Evolutionary conservation across 2,329 filamentous ascomycete species (phyloP), one percentile per base, ranked within the genome.

Genomic region (Emydomyces testavorans): DNA sequence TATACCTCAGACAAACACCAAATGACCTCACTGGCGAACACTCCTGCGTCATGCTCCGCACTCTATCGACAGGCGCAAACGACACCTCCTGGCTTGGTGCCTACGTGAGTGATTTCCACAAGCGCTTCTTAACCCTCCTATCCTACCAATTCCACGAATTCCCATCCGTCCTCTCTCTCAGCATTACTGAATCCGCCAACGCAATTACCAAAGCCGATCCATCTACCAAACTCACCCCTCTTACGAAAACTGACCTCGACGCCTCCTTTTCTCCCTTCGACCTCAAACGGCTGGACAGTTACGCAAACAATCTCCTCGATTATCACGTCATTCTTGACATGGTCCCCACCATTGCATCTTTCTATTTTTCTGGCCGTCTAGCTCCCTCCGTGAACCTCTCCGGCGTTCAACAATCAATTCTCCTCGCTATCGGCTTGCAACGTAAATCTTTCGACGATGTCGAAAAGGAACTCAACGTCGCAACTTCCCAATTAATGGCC

Each of bases 11-110:
- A 28, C 92, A 98, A 70, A 98, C 93, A 2, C 76, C 92, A 44
- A 98, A 96, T 62, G 92, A 96, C 49, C 74, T 98, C 38, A 98
- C 93, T 0, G 92, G 92, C 48, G 92, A 98, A 67, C 92, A 98
- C 64, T 94, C 92, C 0, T 95, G 88, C 62, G 90, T 98, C 23
- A 98, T 98, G 93, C 76, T 98, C 41, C 80, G 87, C 49, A 84
- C 88, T 1, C 74, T 98, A 2, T 65, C 72, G 43, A 66, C 67
- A 0, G 69, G 71, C 21, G 63, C 67, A 23, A 80, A 80, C 35
- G 87, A 94, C 56, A 73, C 72, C 49, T 79, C 78, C 58, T 96
- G 92, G 92, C 79, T 96, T 0, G 86, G 85, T 13, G 87, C 88
- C 2, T 98, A 93, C 61, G 78, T 90, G 3, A 79, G 83, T 52